phyloP scores from a whole-genome alignment of 129 eudicot species.

The Pittosporum tobira region DNA sequence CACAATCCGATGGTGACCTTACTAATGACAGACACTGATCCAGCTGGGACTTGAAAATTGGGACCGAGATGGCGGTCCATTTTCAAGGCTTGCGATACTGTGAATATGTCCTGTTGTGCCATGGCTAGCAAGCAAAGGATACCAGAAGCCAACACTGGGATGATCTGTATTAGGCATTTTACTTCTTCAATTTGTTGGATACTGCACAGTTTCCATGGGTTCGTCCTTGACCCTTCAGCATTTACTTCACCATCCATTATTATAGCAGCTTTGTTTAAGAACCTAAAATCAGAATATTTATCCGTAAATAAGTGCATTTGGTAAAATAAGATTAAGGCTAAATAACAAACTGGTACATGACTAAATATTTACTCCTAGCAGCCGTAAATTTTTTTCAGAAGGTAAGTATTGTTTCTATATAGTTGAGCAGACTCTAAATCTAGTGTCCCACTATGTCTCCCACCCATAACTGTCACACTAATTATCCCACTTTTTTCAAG shows the following conservation, averaged over 20 bases:
- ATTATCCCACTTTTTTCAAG: too few relatives aligned
- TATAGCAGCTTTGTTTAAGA: conserved; percentile 65
- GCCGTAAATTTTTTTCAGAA: too few relatives aligned
- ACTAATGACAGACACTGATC: conserved; percentile 46
- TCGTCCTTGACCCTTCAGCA: conserved; percentile 34
- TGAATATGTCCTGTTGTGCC: conserved; percentile 61
- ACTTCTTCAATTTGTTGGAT: conserved; percentile 68
- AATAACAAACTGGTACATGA: too few relatives aligned
- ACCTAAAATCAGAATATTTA: conserved; percentile 27
- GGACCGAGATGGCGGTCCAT: conserved; percentile 76
- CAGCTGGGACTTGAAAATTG: conserved; percentile 61
- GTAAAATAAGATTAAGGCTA: too few relatives aligned
- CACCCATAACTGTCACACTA: too few relatives aligned
- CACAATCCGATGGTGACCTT: conserved; percentile 57
- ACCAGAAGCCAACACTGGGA: conserved; percentile 66
- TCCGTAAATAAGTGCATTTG: not conserved
- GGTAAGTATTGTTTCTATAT: too few relatives aligned
- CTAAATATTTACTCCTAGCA: too few relatives aligned
- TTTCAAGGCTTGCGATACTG: conserved; percentile 54
- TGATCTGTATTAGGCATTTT: conserved; percentile 50
- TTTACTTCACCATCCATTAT: conserved; percentile 47
- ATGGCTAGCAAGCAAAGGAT: conserved; percentile 53
- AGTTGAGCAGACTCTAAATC: too few relatives aligned
- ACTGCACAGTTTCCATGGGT: conserved; percentile 54
- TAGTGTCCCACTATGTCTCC: too few relatives aligned